phyloP scores from a whole-genome alignment of 495 filamentous ascomycete genomes.

The Zalerion maritima region DNA sequence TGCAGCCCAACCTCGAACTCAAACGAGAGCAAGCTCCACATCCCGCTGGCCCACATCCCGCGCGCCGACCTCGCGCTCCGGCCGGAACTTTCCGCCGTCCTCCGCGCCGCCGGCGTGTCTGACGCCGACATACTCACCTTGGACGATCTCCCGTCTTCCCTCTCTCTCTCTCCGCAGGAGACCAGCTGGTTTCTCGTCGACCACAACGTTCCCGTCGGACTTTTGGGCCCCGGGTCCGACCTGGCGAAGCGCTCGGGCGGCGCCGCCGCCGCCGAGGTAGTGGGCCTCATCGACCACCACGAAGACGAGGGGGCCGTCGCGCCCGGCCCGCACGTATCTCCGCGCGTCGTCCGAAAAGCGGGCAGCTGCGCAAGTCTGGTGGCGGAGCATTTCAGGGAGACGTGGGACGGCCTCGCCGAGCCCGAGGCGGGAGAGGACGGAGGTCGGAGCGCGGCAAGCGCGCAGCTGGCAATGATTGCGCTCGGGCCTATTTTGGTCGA shows the following conservation, averaged over 20 bases:
- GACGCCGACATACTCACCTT: slow-evolving; percentile 36
- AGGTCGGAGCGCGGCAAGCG: slow-evolving; percentile 18
- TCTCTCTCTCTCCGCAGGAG: slow-evolving; percentile 15
- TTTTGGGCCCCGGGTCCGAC: slow-evolving; percentile 16
- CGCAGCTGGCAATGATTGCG: slow-evolving; percentile 58
- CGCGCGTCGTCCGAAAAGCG: slow-evolving; percentile 50
- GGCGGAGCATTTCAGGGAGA: slow-evolving; percentile 39
- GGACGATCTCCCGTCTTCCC: slow-evolving; percentile 27
- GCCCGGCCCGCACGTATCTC: slow-evolving; percentile 23
- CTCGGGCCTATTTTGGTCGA: slow-evolving; percentile 75
- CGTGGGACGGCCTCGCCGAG: slow-evolving; percentile 35
- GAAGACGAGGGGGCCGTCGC: slow-evolving; percentile 59
- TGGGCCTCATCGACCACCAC: slow-evolving; percentile 89
- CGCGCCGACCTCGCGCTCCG: slow-evolving; percentile 54
- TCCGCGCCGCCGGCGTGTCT: slow-evolving; percentile 26
- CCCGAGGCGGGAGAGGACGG: slow-evolving; percentile 5
- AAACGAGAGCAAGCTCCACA: slow-evolving; percentile 43
- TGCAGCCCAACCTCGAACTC: slow-evolving; percentile 23
- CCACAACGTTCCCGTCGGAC: slow-evolving; percentile 65
- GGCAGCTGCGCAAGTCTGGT: slow-evolving; percentile 77
- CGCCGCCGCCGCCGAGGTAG: slow-evolving; percentile 32
- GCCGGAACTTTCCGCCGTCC: slow-evolving; percentile 58
- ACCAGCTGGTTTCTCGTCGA: slow-evolving; percentile 65
- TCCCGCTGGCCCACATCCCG: slow-evolving; percentile 69
- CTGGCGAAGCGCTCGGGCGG: slow-evolving; percentile 27